phyloP scores from a whole-genome alignment of 306 rosid species.

The Abrus pulchellus region DNA sequence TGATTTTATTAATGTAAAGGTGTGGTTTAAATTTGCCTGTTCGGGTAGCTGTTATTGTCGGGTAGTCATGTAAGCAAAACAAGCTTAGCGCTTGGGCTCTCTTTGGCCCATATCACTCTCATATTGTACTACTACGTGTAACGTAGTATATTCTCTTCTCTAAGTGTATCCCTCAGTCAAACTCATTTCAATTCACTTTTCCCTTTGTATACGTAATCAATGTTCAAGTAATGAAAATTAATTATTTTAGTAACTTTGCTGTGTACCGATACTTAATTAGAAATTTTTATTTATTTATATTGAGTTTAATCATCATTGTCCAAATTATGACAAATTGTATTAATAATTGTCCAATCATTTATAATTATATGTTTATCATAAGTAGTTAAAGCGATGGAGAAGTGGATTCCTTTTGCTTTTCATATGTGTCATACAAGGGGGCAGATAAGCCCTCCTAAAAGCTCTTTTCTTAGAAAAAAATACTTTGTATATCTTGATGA shows the following conservation, averaged over 20 bases:
- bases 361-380: slow-evolving; percentile 3
- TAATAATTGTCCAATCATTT: neutral
- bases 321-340: neutral
- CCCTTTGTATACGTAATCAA: slow-evolving; percentile 47
- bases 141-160: slow-evolving; percentile 42
- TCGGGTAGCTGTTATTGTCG: slow-evolving; percentile 43
- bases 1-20: slow-evolving; percentile 50
- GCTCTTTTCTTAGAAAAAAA: neutral
- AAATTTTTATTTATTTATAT: neutral
- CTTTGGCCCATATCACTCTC: slow-evolving; percentile 38
- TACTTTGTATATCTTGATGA: slow-evolving; percentile 9
- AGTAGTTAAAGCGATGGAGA: slow-evolving; percentile 12
- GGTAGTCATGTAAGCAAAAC: neutral
- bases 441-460: slow-evolving; percentile 41
- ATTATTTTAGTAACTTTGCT: slow-evolving; percentile 39
- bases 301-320: too few species aligned
- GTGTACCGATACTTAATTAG: neutral
- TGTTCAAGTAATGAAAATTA: slow-evolving; percentile 48
- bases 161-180: slow-evolving; percentile 50
- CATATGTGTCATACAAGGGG: slow-evolving; percentile 44
- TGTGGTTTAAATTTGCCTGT: slow-evolving; percentile 51
- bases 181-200: slow-evolving; percentile 50
- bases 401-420: slow-evolving; percentile 40
- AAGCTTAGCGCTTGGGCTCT: slow-evolving; percentile 36
- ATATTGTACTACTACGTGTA: slow-evolving; percentile 39